A percentile compares a stretch with the other conserved stretches of the same genome.
phyloP scores from a whole-genome alignment of 164 flowering plant species.

The Annona squamosa region DNA sequence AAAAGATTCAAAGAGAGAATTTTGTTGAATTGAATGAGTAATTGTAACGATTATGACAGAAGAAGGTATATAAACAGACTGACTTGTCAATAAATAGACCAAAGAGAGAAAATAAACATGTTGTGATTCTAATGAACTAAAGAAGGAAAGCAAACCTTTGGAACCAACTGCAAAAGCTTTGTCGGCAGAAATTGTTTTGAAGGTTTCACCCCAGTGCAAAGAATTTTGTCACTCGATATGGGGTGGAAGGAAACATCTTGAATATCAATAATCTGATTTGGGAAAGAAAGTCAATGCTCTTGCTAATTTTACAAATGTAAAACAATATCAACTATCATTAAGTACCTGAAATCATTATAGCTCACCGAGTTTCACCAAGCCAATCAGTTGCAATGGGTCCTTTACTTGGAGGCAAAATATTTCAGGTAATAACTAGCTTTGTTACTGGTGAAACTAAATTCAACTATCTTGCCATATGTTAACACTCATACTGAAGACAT shows the following conservation, averaged over 20 bases:
- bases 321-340: not conserved
- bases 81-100: not conserved
- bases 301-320: not conserved
- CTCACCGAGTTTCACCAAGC: not conserved
- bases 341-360: not conserved
- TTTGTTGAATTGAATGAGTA: not conserved
- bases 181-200: conserved; percentile 42
- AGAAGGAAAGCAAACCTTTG: conserved; percentile 48
- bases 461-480: not conserved
- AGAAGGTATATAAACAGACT: not conserved
- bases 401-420: not conserved
- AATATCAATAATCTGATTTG: conserved; percentile 61
- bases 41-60: not conserved
- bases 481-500: not conserved
- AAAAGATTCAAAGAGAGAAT: not conserved
- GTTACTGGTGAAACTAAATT: not conserved
- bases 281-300: conserved; percentile 4
- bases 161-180: conserved; percentile 66
- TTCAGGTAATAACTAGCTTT: not conserved
- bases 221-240: conserved; percentile 53
- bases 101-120: not conserved
- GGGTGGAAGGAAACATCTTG: conserved; percentile 61
- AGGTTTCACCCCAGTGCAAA: conserved; percentile 72
- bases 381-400: not conserved
- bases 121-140: not conserved